A percentile compares a stretch with the other conserved stretches of the same genome.
phyloP scores from a whole-genome alignment of 192 early-diverging fungal genomes.

The Coemansia biformis region DNA sequence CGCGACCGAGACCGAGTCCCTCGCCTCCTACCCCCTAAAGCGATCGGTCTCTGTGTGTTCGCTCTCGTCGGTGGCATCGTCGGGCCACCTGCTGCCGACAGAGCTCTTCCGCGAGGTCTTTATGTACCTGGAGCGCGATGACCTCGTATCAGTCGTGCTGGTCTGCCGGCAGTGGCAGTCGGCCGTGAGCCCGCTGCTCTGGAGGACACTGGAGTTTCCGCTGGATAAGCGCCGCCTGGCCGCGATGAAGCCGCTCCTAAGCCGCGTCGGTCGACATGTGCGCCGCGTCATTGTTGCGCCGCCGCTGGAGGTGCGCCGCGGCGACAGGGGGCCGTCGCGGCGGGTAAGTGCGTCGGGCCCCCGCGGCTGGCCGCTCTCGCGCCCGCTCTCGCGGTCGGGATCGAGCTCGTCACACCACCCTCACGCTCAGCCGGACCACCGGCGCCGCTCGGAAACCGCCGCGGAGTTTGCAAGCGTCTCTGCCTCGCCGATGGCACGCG shows the following conservation, averaged over 20 bases:
- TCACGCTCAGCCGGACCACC: slow-evolving; percentile 13
- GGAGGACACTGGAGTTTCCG: slow-evolving; percentile 48
- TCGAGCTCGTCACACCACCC: slow-evolving; percentile 21
- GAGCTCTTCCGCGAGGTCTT: slow-evolving; percentile 44
- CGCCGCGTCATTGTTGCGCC: slow-evolving; percentile 44
- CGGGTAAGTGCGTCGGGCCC: slow-evolving; percentile 40
- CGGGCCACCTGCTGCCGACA: slow-evolving; percentile 35
- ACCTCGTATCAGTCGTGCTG: slow-evolving; percentile 30
- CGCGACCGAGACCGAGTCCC: slow-evolving; percentile 44
- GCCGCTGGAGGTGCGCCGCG: slow-evolving; percentile 24
- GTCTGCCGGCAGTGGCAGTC: slow-evolving; percentile 48
- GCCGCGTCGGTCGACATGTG: slow-evolving; percentile 39
- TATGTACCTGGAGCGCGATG: slow-evolving; percentile 23
- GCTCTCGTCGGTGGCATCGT: slow-evolving; percentile 38
- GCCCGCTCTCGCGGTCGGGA: slow-evolving; percentile 40
- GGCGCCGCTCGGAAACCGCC: background rate
- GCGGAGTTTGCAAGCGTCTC: slow-evolving; percentile 2
- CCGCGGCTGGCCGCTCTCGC: slow-evolving; percentile 39
- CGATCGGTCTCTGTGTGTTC: slow-evolving; percentile 35
- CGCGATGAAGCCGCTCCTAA: slow-evolving; percentile 36
- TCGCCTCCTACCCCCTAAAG: slow-evolving; percentile 37
- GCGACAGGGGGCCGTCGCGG: slow-evolving; percentile 18
- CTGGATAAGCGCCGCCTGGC: slow-evolving; percentile 49
- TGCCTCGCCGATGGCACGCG: background rate
- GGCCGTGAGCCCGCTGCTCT: slow-evolving; percentile 42